Base-by-base conservation (phyloP, 73 alveolate species). In the Symbiodinium pilosum region DNA sequence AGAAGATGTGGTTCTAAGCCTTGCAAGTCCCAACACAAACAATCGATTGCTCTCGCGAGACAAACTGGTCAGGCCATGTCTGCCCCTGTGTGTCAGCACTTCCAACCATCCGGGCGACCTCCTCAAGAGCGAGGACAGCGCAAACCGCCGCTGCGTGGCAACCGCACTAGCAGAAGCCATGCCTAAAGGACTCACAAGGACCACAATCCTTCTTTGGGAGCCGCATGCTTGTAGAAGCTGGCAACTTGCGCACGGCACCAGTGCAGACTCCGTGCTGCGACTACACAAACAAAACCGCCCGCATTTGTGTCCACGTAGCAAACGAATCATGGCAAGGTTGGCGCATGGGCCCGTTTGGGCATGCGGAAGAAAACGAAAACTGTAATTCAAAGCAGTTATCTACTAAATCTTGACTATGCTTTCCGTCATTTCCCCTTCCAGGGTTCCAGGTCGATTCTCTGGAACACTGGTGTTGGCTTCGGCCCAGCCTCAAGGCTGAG, bases 381-480 rank as follows among this genome's bases (percentile, higher is more conserved):
- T 47, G 6, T 47, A n/a, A n/a, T n/a, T n/a, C n/a, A n/a, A n/a
- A n/a, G n/a, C n/a, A n/a, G n/a, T 30, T 54, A 54, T 21, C n/a
- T 30, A 16, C 68, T 51, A 7, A 54, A 54, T 30, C 26, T 30
- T 30, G 18, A 24, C 71, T 47, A 16, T 47, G 16, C 8, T 69
- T 8, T 64, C 26, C 59, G 40, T 75, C 91, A 92, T 41, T 71
- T 69, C 4, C 98, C 98, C 41, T 92, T 42, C 98, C 98, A 92
- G 43, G 98, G 64, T 43, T 92, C 91, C 59, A 92, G 34, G 84
- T 92, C 98, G 43, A 92, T 92, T 36, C 98, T 87, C 52, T 69
- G 98, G 41, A 92, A 92, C 42, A 92, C 83, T 21, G 98, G 98
- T 91, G 28, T 92, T 34, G 98, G 98, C 98, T 92, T 92, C 56